Evolutionary conservation across 2,329 filamentous ascomycete species (phyloP), one percentile per base, ranked within the genome.

Genomic region (Microdochium bolleyi): DNA sequence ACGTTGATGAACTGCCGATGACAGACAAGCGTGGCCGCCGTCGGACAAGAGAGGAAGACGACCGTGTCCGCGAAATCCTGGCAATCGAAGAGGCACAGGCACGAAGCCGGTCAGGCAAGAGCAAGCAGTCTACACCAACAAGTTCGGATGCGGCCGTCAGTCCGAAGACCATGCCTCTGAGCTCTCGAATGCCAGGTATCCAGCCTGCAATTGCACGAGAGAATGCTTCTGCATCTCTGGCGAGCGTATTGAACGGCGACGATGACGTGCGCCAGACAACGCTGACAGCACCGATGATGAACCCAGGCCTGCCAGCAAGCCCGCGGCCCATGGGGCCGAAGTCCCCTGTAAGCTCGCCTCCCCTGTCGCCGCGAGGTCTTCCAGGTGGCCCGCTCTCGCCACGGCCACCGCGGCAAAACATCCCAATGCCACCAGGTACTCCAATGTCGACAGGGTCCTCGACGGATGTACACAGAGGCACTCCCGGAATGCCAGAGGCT

Each of bases 21-120:
- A 70, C 78, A 34, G 74, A 79, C 13, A 73, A 83, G 51, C 80
- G 92, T 56, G 92, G 91, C 9, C 82, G 91, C 54, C 79, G 89
- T 60, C 89, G 87, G 67, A 96, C 91, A 2, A 81, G 92, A 51
- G 90, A 92, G 66, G 89, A 96, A 56, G 92, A 96, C 62, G 90
- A 96, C 59, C 78, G 79, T 52, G 81, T 89, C 52, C 83, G 92
- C 49, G 89, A 92, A 64, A 75, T 83, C 14, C 67, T 84, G n/a
- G 82, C 80, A 1, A 66, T 80, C 49, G 78, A 83, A 62, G 84
- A 91, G 61, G 81, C 85, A 13, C 85, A 89, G 62, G 76, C 79
- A 25, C 79, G 86, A 54, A 91, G 87, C 67, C 71, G 82, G 27
- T 92, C 88, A 0, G 89, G 88, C 66, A 89, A 88, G 74, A 85